Percentiles rank a stretch among this genome's conserved stretches.
phyloP scores from a whole-genome alignment of 306 rosid species.

The Crotalaria pallida region DNA sequence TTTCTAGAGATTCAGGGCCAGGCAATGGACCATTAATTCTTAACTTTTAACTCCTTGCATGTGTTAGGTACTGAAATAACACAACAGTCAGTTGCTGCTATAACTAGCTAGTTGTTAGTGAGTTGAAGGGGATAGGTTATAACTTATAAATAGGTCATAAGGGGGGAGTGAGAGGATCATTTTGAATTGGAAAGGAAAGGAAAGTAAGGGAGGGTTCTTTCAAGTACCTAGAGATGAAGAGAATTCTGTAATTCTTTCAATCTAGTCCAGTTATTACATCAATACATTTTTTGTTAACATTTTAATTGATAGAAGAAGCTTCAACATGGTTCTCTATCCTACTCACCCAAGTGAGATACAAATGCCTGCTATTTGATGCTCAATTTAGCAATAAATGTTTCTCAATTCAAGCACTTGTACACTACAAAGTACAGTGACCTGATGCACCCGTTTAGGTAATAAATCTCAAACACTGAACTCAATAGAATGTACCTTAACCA shows the following conservation, averaged over 20 bases:
- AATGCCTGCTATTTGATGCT: not conserved
- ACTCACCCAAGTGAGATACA: not conserved
- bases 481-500: not conserved
- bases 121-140: no score
- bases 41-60: not conserved
- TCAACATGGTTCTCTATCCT: not conserved
- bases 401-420: not conserved
- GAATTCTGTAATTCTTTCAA: no score
- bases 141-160: no score
- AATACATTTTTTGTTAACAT: not conserved
- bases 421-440: not conserved
- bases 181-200: no score
- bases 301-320: not conserved
- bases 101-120: no score
- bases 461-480: not conserved
- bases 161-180: no score
- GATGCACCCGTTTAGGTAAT: not conserved
- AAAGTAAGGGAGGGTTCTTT: no score
- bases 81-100: no score
- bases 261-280: no score
- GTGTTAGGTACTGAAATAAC: no score
- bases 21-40: not conserved
- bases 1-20: not conserved
- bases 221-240: no score
- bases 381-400: not conserved